Evolutionary conservation across 768 basidiomycete genomes (phyloP), one percentile per base, ranked within the genome.

Genomic region (Pisolithus tinctorius): DNA sequence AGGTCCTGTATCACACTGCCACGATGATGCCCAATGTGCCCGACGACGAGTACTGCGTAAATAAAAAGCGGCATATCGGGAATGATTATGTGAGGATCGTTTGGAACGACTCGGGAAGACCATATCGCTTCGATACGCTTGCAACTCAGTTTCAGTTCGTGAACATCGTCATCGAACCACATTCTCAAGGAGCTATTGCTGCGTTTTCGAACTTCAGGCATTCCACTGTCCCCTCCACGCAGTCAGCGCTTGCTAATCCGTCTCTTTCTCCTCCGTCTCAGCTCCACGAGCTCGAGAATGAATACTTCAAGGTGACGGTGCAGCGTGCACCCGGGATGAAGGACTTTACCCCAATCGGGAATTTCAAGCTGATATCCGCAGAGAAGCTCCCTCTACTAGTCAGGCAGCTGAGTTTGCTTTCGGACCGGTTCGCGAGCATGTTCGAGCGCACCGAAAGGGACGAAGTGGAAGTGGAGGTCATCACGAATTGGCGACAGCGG

Each of bases 51-150:
- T 76, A 80, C 45, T 83, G 79, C 58, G 84, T 80, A 55, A 78
- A 83, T 74, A 99, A 99, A 75, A 98, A 98, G 67, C 77, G 86
- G 36, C 91, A 96, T 64, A 93, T 99, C 49, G 96, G 96, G 34
- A 99, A 99, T 68, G 95, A 97, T 71, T 91, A 81, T 53, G 89
- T 97, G 59, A 86, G 93, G 51, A 93, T 99, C 67, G 80, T 99
- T 55, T 99, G 92, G 89, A 99, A 99, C 70, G 95, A 98, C 63
- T 92, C 92, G 10, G 94, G 94, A n/a, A 59, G 69, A 25, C 81
- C 85, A 3, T 98, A 96, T 69, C 79, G 73, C 47, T 96, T 97
- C 64, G 90, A 96, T 70, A 98, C 94, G 6, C 77, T 99, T 50
- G 71, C 79, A 23, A 95, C 95, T 8, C 84, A 91, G 62, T 99